phyloP scores from a whole-genome alignment of 1,139 yeast species.

The Suhomyces kunorum region DNA sequence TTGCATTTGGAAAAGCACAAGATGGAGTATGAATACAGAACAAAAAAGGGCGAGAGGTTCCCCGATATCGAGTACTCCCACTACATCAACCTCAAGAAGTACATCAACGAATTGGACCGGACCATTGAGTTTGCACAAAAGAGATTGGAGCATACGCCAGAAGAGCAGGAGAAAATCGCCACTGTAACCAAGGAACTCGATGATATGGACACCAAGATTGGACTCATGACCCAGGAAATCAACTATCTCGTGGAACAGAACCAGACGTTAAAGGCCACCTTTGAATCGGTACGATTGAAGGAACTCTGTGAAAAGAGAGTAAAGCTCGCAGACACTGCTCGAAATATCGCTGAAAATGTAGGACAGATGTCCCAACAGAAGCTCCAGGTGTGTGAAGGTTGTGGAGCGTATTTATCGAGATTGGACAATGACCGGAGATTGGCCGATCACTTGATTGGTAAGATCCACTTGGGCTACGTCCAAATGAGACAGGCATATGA shows the following conservation, averaged over 20 bases:
- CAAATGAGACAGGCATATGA: slow-evolving; percentile 67
- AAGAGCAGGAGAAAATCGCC: slow-evolving; percentile 67
- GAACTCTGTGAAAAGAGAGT: slow-evolving; percentile 50
- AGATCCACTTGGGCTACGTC: slow-evolving; percentile 80
- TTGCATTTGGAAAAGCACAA: slow-evolving; percentile 77
- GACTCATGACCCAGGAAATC: slow-evolving; percentile 70
- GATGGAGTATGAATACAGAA: slow-evolving; percentile 65
- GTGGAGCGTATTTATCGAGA: slow-evolving; percentile 88
- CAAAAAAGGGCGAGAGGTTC: slow-evolving; percentile 54
- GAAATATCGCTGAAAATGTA: slow-evolving; percentile 66
- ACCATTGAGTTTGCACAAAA: slow-evolving; percentile 66
- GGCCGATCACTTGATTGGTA: slow-evolving; percentile 91
- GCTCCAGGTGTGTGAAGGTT: slow-evolving; percentile 84
- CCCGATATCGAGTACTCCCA: slow-evolving; percentile 76
- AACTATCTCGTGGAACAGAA: slow-evolving; percentile 53
- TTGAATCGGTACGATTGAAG: slow-evolving; percentile 47
- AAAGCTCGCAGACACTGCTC: slow-evolving; percentile 53
- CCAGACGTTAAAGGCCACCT: slow-evolving; percentile 54
- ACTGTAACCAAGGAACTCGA: slow-evolving; percentile 68
- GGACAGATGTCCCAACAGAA: slow-evolving; percentile 91
- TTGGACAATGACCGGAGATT: slow-evolving; percentile 86
- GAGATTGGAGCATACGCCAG: slow-evolving; percentile 74
- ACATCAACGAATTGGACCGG: slow-evolving; percentile 66
- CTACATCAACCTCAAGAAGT: slow-evolving; percentile 51
- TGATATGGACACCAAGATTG: slow-evolving; percentile 62